Evolutionary conservation across 768 basidiomycete genomes (phyloP).

Genomic region (Crepidotus variabilis): DNA sequence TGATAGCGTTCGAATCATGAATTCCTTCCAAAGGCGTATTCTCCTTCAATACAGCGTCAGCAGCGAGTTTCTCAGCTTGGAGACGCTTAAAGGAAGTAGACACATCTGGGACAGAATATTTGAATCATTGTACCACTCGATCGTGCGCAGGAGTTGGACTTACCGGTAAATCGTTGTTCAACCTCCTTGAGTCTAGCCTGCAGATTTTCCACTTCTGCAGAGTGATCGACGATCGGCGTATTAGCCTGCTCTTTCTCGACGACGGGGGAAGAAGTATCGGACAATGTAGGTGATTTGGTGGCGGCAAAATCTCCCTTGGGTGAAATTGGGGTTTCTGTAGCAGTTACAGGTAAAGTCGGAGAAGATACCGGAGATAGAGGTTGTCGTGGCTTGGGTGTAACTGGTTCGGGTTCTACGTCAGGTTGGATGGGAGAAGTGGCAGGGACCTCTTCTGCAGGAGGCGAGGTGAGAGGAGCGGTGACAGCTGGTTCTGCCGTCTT

Average conservation of each 20-base stretch:
- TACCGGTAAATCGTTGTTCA: slow-evolving; percentile 77
- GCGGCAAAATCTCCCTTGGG: not conserved
- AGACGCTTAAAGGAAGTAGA: slow-evolving; percentile 75
- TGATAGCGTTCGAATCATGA: slow-evolving; percentile 61
- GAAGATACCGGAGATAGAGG: not conserved
- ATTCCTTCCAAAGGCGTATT: slow-evolving; percentile 68
- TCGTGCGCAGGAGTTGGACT: slow-evolving; percentile 4
- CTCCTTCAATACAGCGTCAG: slow-evolving; percentile 65
- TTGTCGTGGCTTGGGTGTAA: not conserved
- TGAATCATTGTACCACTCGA: not conserved
- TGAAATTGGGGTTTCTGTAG: not conserved
- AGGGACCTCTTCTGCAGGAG: no score
- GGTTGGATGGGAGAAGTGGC: no score
- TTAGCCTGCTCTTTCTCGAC: not conserved
- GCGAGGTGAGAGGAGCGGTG: no score
- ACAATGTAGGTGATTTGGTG: not conserved
- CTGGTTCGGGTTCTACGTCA: not conserved
- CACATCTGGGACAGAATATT: slow-evolving; percentile 49
- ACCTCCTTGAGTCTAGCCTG: slow-evolving; percentile 65
- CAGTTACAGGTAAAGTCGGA: not conserved
- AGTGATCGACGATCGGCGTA: slow-evolving; percentile 11
- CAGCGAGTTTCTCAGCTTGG: slow-evolving; percentile 66
- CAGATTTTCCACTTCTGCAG: slow-evolving; percentile 47
- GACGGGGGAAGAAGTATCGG: not conserved
- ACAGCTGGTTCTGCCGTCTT: no score